Evolutionary conservation across 106 monocot genomes (phyloP).

Genomic region (Iris macrosiphon): DNA sequence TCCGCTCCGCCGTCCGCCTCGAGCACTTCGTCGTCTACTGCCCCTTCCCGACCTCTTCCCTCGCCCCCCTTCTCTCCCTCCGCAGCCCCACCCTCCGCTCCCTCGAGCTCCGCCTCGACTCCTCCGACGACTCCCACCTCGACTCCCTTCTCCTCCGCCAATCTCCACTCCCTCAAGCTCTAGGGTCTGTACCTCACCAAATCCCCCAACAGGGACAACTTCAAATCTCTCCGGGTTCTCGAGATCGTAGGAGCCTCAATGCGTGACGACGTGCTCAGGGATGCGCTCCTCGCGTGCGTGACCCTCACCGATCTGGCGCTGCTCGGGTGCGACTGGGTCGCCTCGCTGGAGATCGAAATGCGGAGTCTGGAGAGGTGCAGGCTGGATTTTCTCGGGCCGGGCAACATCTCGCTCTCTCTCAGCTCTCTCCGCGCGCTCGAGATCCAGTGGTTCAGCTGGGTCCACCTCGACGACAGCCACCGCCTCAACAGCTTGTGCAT

Average conservation of each 20-base stretch:
- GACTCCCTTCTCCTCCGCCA: too few species aligned
- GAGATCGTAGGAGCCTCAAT: conserved; percentile 74
- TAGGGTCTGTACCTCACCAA: conserved; percentile 65
- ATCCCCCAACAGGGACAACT: conserved; percentile 53
- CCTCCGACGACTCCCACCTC: conserved; percentile 16
- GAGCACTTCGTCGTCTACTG: conserved; percentile 85
- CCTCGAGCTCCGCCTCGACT: conserved; percentile 86
- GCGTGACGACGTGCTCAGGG: conserved; percentile 36
- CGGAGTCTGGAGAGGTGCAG: conserved; percentile 61
- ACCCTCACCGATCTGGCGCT: conserved; percentile 69
- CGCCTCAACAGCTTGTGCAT: conserved; percentile 47
- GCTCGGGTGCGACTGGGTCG: conserved; percentile 80
- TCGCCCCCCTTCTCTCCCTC: conserved; percentile 46
- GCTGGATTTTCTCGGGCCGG: conserved; percentile 67
- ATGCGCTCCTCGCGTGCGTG: conserved; percentile 49
- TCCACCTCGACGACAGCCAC: conserved; percentile 40
- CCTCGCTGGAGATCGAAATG: conserved; percentile 35
- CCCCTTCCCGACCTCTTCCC: conserved; percentile 50
- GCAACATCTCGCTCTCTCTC: conserved; percentile 35
- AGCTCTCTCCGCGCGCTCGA: conserved; percentile 26
- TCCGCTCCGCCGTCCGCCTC: conserved; percentile 28
- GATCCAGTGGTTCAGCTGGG: conserved; percentile 74
- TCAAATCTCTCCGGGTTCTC: conserved; percentile 31
- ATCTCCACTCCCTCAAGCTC: too few species aligned
- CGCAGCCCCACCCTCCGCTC: conserved; percentile 32